Conservation (phyloP, 345 rosid species). For the Brassica cretica region DNA sequence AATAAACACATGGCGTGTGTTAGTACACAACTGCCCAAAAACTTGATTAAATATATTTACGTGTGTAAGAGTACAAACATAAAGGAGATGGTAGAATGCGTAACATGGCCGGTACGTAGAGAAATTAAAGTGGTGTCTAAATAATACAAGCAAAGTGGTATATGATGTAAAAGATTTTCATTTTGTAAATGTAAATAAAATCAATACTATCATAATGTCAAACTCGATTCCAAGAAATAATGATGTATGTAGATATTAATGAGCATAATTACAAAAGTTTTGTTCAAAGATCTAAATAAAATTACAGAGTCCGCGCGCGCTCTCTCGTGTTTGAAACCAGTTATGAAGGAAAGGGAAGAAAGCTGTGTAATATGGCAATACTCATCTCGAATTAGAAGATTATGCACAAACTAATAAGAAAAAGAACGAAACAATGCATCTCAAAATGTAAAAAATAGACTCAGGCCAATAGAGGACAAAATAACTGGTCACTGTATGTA, state of each 20-base stretch:
- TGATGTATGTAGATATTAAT: background rate
- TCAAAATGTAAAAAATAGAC: background rate
- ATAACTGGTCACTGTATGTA: background rate
- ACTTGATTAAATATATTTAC: background rate
- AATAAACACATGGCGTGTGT: constrained; percentile 12
- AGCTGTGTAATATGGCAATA: background rate
- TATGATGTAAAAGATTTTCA: background rate
- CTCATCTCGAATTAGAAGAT: background rate
- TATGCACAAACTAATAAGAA: constrained; percentile 14
- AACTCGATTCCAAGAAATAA: background rate
- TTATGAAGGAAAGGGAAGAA: background rate
- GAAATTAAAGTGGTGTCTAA: background rate
- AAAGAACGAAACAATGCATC: constrained; percentile 15
- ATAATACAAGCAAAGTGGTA: background rate
- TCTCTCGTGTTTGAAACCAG: background rate
- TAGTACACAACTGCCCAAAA: background rate
- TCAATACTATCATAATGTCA: background rate
- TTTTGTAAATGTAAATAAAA: background rate
- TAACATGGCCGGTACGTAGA: background rate
- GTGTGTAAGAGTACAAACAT: background rate
- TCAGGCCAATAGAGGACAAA: background rate
- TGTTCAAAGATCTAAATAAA: background rate
- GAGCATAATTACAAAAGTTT: background rate
- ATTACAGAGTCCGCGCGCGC: background rate
- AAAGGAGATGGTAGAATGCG: background rate